Conservation (phyloP, 306 rosid genomes). For the Luffa acutangula region DNA sequence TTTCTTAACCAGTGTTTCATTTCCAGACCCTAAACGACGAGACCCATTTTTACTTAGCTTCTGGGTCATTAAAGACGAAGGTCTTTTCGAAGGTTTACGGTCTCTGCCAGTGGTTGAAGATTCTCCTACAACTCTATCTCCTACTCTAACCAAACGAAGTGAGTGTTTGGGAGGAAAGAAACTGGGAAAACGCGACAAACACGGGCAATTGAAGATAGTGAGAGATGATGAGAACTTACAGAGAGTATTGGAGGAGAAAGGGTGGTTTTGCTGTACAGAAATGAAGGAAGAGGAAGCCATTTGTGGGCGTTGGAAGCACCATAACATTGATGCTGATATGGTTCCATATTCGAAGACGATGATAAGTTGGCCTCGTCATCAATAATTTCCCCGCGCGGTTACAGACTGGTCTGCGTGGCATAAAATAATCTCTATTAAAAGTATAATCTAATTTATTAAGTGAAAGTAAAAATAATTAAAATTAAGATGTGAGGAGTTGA, state of each 20-base stretch:
- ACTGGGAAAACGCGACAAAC: conserved; percentile 16
- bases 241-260: conserved; percentile 16
- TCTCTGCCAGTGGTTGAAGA: conserved; percentile 14
- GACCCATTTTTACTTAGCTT: conserved; percentile 17
- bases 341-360: conserved; percentile 1
- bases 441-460: too few species aligned
- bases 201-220: conserved; percentile 3
- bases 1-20: conserved; percentile 15
- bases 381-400: neutral
- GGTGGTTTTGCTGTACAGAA: conserved; percentile 31
- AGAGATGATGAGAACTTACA: conserved; percentile 31
- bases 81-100: conserved; percentile 15
- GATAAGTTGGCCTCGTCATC: conserved; percentile 1
- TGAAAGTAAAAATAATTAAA: too few species aligned
- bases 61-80: conserved; percentile 8
- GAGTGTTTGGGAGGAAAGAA: conserved; percentile 24
- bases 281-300: conserved; percentile 42
- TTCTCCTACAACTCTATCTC: conserved; percentile 12
- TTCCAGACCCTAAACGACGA: conserved; percentile 22
- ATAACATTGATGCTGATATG: neutral
- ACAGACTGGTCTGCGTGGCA: neutral
- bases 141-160: conserved; percentile 14
- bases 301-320: conserved; percentile 38
- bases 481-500: too few species aligned
- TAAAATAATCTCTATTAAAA: neutral